These are phyloP conservation scores for Aspergillus baeticus DNA, from an alignment of 495 filamentous ascomycete genomes.

Conservation along the genomic window DNA sequence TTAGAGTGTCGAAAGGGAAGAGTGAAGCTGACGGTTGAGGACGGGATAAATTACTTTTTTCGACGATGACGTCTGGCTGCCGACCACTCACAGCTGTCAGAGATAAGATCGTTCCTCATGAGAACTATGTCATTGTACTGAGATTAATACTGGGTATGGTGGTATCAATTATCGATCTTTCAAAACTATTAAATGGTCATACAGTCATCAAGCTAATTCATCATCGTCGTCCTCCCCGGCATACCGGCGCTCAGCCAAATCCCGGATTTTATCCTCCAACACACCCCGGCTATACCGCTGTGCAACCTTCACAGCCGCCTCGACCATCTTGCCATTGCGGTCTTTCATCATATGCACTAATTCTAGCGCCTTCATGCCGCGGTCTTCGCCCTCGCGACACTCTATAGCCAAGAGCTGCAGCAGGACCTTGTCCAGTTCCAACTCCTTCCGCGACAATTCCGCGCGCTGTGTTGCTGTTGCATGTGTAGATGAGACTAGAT, in stretches of 20 bases:
- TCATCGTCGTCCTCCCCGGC: slow-evolving; percentile 58
- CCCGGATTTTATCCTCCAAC: slow-evolving; percentile 81
- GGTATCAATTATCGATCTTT: slow-evolving; percentile 9
- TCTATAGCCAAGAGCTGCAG: slow-evolving; percentile 87
- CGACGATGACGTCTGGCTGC: slow-evolving; percentile 11
- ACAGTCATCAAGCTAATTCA: slow-evolving; percentile 38
- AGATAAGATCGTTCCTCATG: background rate
- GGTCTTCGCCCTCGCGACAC: slow-evolving; percentile 87
- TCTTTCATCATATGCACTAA: slow-evolving; percentile 76
- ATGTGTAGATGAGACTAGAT: slow-evolving; percentile 63
- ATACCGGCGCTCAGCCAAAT: slow-evolving; percentile 65
- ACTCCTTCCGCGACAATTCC: slow-evolving; percentile 65
- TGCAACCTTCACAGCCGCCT: slow-evolving; percentile 81
- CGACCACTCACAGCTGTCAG: background rate
- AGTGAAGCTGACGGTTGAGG: background rate
- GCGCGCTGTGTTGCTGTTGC: slow-evolving; percentile 60
- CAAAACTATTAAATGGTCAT: background rate
- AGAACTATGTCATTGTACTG: no score
- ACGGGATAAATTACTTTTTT: background rate
- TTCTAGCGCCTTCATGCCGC: slow-evolving; percentile 92
- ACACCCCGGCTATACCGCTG: slow-evolving; percentile 72
- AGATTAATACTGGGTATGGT: no score
- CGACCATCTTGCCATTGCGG: slow-evolving; percentile 76
- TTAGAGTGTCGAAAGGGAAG: background rate
- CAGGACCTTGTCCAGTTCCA: slow-evolving; percentile 82